These are phyloP conservation scores for Vaucheria bursata DNA, from an alignment of 352 stramenopile genomes.

Conservation along the genomic window DNA sequence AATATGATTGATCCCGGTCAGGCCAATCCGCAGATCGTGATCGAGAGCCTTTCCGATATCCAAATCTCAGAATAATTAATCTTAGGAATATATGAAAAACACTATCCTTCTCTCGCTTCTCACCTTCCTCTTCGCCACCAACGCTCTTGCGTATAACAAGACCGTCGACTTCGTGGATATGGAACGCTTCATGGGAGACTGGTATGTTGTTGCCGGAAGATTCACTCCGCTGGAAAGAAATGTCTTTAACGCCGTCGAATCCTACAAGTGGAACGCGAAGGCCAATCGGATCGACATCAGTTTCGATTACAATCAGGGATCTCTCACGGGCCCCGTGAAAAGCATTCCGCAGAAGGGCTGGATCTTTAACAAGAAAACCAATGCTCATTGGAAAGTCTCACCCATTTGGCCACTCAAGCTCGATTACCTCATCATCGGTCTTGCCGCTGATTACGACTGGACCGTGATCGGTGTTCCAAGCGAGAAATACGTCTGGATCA, in stretches of 20 bases:
- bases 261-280: not conserved
- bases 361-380: not conserved
- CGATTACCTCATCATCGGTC: not conserved
- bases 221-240: not conserved
- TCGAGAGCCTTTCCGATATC: not conserved
- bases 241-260: not conserved
- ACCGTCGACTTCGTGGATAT: constrained; percentile 1
- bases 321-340: not conserved
- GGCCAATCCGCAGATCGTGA: not conserved
- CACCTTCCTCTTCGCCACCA: not conserved
- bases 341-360: constrained; percentile 4
- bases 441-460: not conserved
- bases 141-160: constrained; percentile 2
- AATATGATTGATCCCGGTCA: not conserved
- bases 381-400: not conserved
- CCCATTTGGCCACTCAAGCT: not conserved
- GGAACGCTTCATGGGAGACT: not conserved
- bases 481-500: constrained; percentile 1
- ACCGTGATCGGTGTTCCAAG: not conserved
- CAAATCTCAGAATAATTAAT: too few species aligned
- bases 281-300: constrained; percentile 1
- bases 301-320: not conserved
- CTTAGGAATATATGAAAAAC: not conserved
- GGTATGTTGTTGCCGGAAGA: not conserved
- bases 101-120: not conserved